Evolutionary conservation across 2,329 filamentous ascomycete genomes (phyloP).

Genomic region (Alternaria sp.): DNA sequence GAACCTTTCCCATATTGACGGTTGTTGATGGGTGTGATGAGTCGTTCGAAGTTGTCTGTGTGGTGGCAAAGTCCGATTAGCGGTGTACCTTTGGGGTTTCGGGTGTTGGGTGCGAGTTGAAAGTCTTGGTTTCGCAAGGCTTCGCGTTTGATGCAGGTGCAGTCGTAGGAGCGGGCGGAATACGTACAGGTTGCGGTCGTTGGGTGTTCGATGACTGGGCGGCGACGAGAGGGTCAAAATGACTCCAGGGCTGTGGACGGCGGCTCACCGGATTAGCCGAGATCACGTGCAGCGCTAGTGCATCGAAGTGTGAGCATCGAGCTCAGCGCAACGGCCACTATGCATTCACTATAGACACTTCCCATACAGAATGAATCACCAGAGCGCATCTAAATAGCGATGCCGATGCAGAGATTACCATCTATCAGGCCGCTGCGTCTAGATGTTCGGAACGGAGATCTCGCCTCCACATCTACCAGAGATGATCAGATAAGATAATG

Average conservation of each 20-base stretch:
- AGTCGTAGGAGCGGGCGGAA: constrained; percentile 12
- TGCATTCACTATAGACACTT: neutral
- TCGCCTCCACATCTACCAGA: neutral
- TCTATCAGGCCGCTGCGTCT: neutral
- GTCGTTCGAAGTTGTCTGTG: constrained; percentile 31
- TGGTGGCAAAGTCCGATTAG: constrained; percentile 43
- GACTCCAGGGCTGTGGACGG: constrained; percentile 10
- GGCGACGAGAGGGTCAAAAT: constrained; percentile 28
- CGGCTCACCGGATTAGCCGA: constrained; percentile 26
- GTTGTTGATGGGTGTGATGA: constrained; percentile 43
- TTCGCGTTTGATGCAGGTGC: constrained; percentile 1
- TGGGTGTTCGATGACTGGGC: constrained; percentile 40
- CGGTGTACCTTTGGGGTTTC: constrained; percentile 14
- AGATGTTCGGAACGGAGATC: too few species aligned
- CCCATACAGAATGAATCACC: neutral
- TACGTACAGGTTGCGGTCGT: constrained; percentile 47
- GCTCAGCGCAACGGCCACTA: neutral
- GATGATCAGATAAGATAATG: constrained; percentile 17
- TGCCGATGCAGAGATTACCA: neutral
- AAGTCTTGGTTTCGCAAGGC: constrained; percentile 9
- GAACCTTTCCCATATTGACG: constrained; percentile 87
- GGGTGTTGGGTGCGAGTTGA: constrained; percentile 2
- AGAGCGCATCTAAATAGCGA: neutral
- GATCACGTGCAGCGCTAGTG: constrained; percentile 26
- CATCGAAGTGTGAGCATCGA: neutral